Percentiles rank a stretch among this genome's conserved stretches.
phyloP scores from a whole-genome alignment of 2,329 filamentous ascomycete species.

The Ciborinia camelliae region DNA sequence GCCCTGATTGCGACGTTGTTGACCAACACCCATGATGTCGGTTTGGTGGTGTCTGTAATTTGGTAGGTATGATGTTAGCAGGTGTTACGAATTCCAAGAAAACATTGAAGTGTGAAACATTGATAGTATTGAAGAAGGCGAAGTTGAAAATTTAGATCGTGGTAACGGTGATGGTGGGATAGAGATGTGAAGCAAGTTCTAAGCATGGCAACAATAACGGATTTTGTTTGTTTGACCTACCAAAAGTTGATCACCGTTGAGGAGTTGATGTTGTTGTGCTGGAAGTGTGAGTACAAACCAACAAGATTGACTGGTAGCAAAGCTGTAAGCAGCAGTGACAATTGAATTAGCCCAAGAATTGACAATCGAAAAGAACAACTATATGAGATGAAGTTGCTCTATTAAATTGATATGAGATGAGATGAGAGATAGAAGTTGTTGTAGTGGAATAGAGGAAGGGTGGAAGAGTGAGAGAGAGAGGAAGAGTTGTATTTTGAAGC shows the following conservation, averaged over 20 bases:
- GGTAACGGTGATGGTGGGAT: background rate
- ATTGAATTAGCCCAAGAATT: background rate
- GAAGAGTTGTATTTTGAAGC: no score
- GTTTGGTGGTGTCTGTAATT: background rate
- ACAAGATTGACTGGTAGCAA: background rate
- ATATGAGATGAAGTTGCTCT: background rate
- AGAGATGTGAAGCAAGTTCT: background rate
- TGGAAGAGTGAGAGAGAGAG: no score
- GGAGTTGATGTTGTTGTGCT: background rate
- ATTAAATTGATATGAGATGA: background rate
- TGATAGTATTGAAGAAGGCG: background rate
- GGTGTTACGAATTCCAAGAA: background rate
- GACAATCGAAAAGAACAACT: background rate
- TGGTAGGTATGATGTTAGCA: background rate
- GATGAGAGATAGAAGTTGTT: background rate
- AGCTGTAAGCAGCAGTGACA: background rate
- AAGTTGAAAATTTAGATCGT: background rate
- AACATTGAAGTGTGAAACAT: background rate
- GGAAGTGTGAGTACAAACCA: background rate
- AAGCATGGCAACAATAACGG: background rate
- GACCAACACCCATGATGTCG: conserved; percentile 12
- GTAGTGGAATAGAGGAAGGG: background rate
- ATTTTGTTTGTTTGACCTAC: background rate
- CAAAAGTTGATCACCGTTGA: conserved; percentile 4
- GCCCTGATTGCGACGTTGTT: background rate